Evolutionary conservation across 768 basidiomycete species (phyloP), one percentile per base, ranked within the genome.

Genomic region (Leucosporidium scottii): DNA sequence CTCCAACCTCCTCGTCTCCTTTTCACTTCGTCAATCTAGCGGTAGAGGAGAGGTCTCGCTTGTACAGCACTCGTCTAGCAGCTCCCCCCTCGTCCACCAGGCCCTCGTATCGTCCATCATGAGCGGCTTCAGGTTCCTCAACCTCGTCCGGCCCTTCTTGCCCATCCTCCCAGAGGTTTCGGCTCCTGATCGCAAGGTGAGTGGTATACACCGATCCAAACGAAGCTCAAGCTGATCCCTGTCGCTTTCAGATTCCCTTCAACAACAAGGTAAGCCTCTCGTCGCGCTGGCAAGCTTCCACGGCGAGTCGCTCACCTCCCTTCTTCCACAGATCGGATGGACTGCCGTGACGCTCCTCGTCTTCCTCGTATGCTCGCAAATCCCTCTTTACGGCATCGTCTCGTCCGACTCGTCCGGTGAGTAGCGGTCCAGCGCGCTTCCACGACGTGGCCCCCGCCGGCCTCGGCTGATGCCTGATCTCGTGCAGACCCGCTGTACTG

Each of bases 381-480:
- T 98, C 39, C 96, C 96, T 9, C 84, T 99, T 57, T 99, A 98
- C 80, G 96, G 96, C 71, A 98, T 99, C 85, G 94, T 97, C 87
- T 96, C 92, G 34, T 96, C 93, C 67, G 94, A 99, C 84, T 96
- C 93, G 73, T 92, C 92, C 63, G 75, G 75, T 74, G 10, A 51
- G 72, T 57, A 9, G 21, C 27, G 17, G 34, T 31, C 23, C 39
- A 20, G 23, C 17, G 60, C 21, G 48, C 28, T 30, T 3, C 48
- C 13, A 1, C 60, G 48, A 50, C 48, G 49, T 50, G 48, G 28
- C 60, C 49, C 49, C 27, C 58, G 21, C 60, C n/a, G 17, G 59
- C 58, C 10, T 17, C 39, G 15, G 39, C 36, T 39, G n/a, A 39
- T 20, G 31, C 31, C 6, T 44, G 8, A 44, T 9, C 3, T 20